Evolutionary conservation across 805 yeast species (phyloP), one percentile per base, ranked within the genome.

Genomic region (Millerago galiae): DNA sequence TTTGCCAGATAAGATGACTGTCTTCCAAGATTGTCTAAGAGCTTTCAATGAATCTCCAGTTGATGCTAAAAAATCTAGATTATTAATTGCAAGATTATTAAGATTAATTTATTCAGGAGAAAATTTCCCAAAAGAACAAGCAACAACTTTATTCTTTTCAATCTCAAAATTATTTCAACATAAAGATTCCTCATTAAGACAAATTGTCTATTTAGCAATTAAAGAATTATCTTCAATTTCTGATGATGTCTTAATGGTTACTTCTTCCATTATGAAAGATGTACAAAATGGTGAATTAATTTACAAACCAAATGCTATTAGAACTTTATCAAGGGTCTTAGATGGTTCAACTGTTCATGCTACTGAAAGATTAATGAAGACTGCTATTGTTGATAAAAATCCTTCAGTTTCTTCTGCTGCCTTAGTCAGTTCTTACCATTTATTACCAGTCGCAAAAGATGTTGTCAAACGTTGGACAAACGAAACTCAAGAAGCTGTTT

Each of bases 181-280:
- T 65, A 85, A 81, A 62, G 90, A 85, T 59, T 79, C 84, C 14
- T 72, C 88, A 0, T 75, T 93, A 60, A 83, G 99, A 65, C 99
- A 93, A 67, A 76, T 86, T 69, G 95, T 91, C 14, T 93, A 91
- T 59, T 71, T 93, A 61, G 91, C 96, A 13, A 89, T 91, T 64
- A 93, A 93, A 68, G 97, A 91, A 63, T 75, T 93, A 49, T 77
- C 91, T 38, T 66, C 81, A 15, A 76, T 83, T 49, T 87, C 96
- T 16, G 86, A 87, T 53, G 97, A 93, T 64, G 88, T 89, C 44
- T 75, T 93, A 63, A 93, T 93, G 98, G 97, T 91, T 24, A 93
- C 99, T 24, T 87, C 96, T 3, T 89, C 96, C 24, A 90, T 93
- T 59, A 93, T 93, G 97, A 90, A 90, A 67, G 99, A 93, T 67